Base-by-base conservation (phyloP, 83 land plant genomes). In the Picea engelmannii region DNA sequence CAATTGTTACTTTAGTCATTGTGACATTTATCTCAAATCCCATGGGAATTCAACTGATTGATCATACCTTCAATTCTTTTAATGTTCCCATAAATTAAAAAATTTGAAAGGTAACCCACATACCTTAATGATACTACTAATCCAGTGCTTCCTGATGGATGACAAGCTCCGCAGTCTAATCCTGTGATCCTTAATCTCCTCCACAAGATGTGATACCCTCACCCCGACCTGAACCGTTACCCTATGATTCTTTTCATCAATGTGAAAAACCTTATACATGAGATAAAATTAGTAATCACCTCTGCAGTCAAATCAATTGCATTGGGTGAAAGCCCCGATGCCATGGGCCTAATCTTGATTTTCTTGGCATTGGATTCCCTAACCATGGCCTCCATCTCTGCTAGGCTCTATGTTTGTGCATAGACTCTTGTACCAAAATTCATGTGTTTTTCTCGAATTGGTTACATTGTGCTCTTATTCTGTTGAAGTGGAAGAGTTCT, bases 371-470 rank as follows among this genome's bases (percentile, higher is more conserved):
- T 62, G 16, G 94, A 92, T 0, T 86, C 85, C 82, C 66, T 85
- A 8, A 98, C 95, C 5, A 90, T 64, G 23, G 10, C 16, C 86
- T 98, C 96, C 81, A 98, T 83, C 82, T 98, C 92, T 55, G 76
- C 85, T 35, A 94, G 40, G 25, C 55, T 80, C 88, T 98, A 98
- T 2, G 99, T 98, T 84, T 98, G 97, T 69, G 87, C 69, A 66
- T 94, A 96, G 31, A 70, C 81, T 35, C 89, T 79, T 68, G 99
- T 92, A 80, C 82, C 82, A 85, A 69, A 94, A 98, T 80, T 96
- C 98, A 78, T 98, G 98, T 42, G 99, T 98, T 55, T 93, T 95
- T 80, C 99, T 98, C 99, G 98, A 98, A 82, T 98, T 98, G 78
- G 93, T 85, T 79, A 98, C 35, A 12, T 92, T 85, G 83, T 94